Percentiles rank a stretch among this genome's conserved stretches.
phyloP scores from a whole-genome alignment of 2,329 filamentous ascomycete genomes.

The Akanthomyces lecanii region DNA sequence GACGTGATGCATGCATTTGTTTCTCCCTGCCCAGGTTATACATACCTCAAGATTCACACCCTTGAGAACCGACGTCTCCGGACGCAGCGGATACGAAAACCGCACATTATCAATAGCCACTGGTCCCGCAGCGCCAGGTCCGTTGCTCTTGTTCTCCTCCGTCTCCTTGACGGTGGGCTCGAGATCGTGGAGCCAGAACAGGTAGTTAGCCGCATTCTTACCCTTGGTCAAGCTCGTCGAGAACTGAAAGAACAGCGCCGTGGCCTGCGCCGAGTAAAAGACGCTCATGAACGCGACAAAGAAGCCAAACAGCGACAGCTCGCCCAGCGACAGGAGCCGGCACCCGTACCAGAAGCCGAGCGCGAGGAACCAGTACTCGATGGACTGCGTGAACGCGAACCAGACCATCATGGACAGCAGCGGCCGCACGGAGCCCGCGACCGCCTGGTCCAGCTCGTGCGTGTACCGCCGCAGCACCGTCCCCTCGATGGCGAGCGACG shows the following conservation, averaged over 20 bases:
- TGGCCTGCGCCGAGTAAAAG: constrained; percentile 42
- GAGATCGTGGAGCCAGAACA: constrained; percentile 44
- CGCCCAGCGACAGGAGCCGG: constrained; percentile 35
- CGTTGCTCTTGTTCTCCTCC: constrained; percentile 33
- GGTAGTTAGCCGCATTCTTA: constrained; percentile 45
- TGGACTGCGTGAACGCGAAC: constrained; percentile 35
- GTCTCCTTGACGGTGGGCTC: constrained; percentile 40
- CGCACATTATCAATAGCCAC: constrained; percentile 52
- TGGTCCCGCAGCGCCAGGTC: constrained; percentile 31
- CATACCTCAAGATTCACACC: constrained; percentile 37
- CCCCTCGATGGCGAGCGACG: constrained; percentile 36
- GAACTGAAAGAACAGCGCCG: constrained; percentile 40
- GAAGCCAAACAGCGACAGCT: constrained; percentile 49
- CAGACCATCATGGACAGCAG: constrained; percentile 33
- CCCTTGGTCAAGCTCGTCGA: constrained; percentile 51
- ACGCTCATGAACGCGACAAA: constrained; percentile 49
- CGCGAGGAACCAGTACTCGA: constrained; percentile 37
- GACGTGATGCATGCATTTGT: constrained; percentile 23
- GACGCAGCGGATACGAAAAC: constrained; percentile 58
- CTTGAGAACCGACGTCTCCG: constrained; percentile 37
- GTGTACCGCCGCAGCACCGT: constrained; percentile 32
- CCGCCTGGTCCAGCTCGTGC: constrained; percentile 26
- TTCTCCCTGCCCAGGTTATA: constrained; percentile 14
- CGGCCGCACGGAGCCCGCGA: constrained; percentile 26
- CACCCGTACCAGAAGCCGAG: constrained; percentile 42